Evolutionary conservation across 2,329 filamentous ascomycete genomes (phyloP).

Genomic region (Penicillium freii): DNA sequence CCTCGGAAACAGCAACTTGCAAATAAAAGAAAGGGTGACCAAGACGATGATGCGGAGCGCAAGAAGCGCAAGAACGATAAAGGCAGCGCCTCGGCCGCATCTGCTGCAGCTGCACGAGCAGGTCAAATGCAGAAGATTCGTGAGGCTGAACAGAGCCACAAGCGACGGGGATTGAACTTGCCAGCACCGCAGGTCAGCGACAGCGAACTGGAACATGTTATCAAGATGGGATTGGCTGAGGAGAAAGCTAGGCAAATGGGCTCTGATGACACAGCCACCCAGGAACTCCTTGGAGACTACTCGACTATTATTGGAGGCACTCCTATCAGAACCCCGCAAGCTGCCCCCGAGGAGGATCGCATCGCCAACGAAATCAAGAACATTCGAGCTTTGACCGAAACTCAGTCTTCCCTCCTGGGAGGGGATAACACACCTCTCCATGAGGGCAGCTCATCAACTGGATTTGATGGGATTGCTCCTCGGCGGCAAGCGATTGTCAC

Average conservation of each 20-base stretch:
- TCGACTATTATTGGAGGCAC: slow-evolving; percentile 74
- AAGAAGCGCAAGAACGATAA: slow-evolving; percentile 91
- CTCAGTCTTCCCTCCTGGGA: slow-evolving; percentile 86
- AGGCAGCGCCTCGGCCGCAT: slow-evolving; percentile 70
- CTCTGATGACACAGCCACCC: slow-evolving; percentile 76
- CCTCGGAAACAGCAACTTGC: slow-evolving; percentile 86
- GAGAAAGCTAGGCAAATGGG: slow-evolving; percentile 77
- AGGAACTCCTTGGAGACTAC: slow-evolving; percentile 85
- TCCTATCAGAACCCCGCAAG: slow-evolving; percentile 87
- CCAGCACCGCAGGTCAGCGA: slow-evolving; percentile 91
- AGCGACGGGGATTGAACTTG: slow-evolving; percentile 76
- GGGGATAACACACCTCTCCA: slow-evolving; percentile 90
- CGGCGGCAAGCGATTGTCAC: slow-evolving; percentile 80
- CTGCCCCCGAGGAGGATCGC: slow-evolving; percentile 87
- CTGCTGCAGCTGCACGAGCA: slow-evolving; percentile 85
- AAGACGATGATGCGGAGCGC: slow-evolving; percentile 73
- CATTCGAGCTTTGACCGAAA: slow-evolving; percentile 86
- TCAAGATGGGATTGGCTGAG: slow-evolving; percentile 96
- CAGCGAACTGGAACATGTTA: slow-evolving; percentile 89
- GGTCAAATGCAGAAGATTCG: slow-evolving; percentile 92
- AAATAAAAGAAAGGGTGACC: slow-evolving; percentile 90
- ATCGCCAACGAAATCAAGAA: slow-evolving; percentile 97
- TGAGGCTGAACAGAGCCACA: slow-evolving; percentile 95
- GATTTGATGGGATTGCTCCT: slow-evolving; percentile 81
- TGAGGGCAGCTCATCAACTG: slow-evolving; percentile 77